Percentiles rank a stretch among this genome's conserved stretches.
phyloP scores from a whole-genome alignment of 257 asterid genomes.

The Echites panduratus region DNA sequence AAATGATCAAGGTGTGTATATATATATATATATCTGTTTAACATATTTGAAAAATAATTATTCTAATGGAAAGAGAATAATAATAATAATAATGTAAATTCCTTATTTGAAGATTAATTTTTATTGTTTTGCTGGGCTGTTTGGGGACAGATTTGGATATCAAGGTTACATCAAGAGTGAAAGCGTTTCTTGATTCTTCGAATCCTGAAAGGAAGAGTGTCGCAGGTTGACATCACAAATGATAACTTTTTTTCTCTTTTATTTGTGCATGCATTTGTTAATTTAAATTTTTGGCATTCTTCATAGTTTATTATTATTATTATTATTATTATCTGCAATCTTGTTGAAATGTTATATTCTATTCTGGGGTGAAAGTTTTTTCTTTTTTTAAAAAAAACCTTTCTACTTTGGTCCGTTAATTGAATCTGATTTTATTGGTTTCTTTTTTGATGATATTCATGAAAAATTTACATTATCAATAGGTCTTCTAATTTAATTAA shows the following conservation, averaged over 20 bases:
- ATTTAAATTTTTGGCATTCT: slow-evolving; percentile 11
- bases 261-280: slow-evolving; percentile 3
- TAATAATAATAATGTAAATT: background rate
- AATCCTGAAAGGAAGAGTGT: slow-evolving; percentile 25
- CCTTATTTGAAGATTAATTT: background rate
- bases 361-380: slow-evolving; percentile 2
- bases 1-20: slow-evolving; percentile 36
- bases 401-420: too few species aligned
- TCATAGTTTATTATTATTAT: slow-evolving; percentile 9
- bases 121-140: slow-evolving; percentile 6
- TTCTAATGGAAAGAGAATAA: too few species aligned
- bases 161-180: slow-evolving; percentile 34
- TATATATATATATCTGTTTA: too few species aligned
- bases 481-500: background rate
- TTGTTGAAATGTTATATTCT: background rate
- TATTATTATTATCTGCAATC: background rate
- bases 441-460: slow-evolving; percentile 9
- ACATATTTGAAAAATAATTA: background rate
- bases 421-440: slow-evolving; percentile 18
- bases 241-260: background rate
- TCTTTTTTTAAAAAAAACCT: too few species aligned
- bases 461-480: slow-evolving; percentile 4
- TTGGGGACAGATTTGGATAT: slow-evolving; percentile 41
- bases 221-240: slow-evolving; percentile 30
- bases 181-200: slow-evolving; percentile 39